Base-by-base conservation (phyloP, 164 flowering plant genomes). In the Pachysandra terminalis region DNA sequence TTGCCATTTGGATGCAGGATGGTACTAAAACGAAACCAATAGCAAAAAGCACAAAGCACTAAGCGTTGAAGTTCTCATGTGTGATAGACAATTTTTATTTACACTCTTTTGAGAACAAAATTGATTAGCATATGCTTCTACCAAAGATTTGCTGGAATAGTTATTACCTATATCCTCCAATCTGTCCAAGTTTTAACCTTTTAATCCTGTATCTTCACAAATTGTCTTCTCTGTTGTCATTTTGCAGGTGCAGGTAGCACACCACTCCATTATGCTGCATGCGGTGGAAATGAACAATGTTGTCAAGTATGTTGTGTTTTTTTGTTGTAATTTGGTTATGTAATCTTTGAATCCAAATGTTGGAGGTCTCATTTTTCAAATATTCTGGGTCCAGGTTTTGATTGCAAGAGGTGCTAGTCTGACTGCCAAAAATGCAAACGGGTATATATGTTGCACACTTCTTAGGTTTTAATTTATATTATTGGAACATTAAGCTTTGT, bases 181-280 rank as follows among this genome's bases (percentile, higher is more conserved):
- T 45, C 14, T 3, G 14, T 45, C 51, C 51, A 45, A 45, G 51
- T 45, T 5, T 40, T 45, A 45, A 10, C 17, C 17, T 10, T 45
- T 10, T 1, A 45, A 15, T 45, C 10, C 14, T 5, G 10, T 45
- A 10, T 45, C 1, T 45, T 41, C 24, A 17, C 25, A 23, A 65
- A 26, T 27, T 40, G 21, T 56, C 27, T 22, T 9, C 7, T 40
- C n/a, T 24, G 49, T 56, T 57, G 6, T 65, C 24, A 41, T 49
- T 60, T 67, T 73, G 65, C 90, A 94, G 97, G 98, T 75, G 87
- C 97, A 21, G 96, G 96, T 68, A 94, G 98, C 83, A 88, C 95
- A 26, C 81, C 98, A 15, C 96, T 94, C 56, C 98, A 94, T 78
- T 94, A 94, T 76, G 98, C 98, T 56, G 98, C 97, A 23, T 91